Conservation (phyloP, 331 rosid species). For the Pyrus hybrid region DNA sequence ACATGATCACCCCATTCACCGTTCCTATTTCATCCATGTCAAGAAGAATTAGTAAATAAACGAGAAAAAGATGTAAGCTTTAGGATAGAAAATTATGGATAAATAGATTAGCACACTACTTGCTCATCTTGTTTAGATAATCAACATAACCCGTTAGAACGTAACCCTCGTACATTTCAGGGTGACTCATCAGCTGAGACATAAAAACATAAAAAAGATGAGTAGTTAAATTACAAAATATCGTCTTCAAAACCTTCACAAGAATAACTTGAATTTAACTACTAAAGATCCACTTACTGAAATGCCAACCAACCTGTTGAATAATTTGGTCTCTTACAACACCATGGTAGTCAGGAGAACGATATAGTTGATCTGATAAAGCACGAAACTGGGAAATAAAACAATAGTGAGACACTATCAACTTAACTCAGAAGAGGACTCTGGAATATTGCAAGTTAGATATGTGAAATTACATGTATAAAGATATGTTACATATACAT, state of each 20-base stretch:
- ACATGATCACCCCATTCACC: constrained; percentile 99
- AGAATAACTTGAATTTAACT: not conserved
- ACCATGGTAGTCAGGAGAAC: constrained; percentile 71
- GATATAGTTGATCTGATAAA: constrained; percentile 88
- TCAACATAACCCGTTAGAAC: constrained; percentile 81
- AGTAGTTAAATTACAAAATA: not conserved
- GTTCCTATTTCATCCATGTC: constrained; percentile 48
- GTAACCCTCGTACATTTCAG: constrained; percentile 59
- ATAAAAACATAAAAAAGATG: constrained; percentile 7
- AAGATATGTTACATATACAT: not conserved
- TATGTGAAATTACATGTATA: not conserved
- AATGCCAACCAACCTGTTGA: constrained; percentile 53
- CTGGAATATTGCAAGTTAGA: not conserved
- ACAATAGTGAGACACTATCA: not conserved
- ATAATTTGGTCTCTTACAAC: constrained; percentile 73
- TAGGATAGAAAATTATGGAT: not conserved
- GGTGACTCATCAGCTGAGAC: constrained; percentile 51
- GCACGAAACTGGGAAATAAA: constrained; percentile 68
- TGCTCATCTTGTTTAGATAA: constrained; percentile 79
- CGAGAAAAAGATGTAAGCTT: not conserved
- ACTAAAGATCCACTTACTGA: not conserved
- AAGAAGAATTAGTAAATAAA: constrained; percentile 10
- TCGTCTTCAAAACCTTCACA: not conserved
- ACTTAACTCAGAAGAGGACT: not conserved
- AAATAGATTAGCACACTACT: constrained; percentile 29